Evolutionary conservation across 1,284 basidiomycete genomes (phyloP).

Genomic region (Apiotrichum veenhuisii): DNA sequence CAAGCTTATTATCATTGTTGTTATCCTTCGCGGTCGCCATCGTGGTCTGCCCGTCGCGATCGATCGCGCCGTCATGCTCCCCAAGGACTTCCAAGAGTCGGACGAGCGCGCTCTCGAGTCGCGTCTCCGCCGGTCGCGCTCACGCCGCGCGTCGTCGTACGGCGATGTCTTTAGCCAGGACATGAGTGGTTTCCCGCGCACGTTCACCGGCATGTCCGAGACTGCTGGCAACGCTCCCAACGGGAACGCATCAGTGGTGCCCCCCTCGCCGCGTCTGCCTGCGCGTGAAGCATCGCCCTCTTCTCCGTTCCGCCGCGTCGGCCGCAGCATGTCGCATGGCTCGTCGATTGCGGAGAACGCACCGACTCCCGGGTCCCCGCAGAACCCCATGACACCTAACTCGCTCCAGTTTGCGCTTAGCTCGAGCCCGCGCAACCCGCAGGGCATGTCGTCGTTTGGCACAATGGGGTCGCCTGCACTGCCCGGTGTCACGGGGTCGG

Average conservation of each 20-base stretch:
- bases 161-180: conserved; percentile 6
- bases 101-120: conserved; percentile 44
- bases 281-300: background rate
- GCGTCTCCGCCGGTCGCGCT: conserved; percentile 16
- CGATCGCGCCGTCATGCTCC: conserved; percentile 50
- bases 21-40: conserved; percentile 45
- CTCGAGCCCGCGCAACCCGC: background rate
- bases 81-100: conserved; percentile 41
- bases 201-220: conserved; percentile 6
- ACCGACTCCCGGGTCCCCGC: background rate
- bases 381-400: background rate
- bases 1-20: conserved; percentile 41
- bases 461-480: background rate
- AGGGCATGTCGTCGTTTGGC: background rate
- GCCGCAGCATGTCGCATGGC: background rate
- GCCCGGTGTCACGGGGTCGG: background rate
- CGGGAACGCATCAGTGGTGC: background rate
- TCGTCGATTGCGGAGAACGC: no score
- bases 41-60: conserved; percentile 45
- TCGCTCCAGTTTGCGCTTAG: background rate
- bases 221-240: background rate
- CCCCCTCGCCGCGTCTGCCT: background rate
- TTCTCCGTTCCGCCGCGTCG: background rate
- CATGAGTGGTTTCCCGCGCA: conserved; percentile 8
- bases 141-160: conserved; percentile 4